Evolutionary conservation across 2,329 filamentous ascomycete species (phyloP).

Genomic region (Furcasterigmium sp.): DNA sequence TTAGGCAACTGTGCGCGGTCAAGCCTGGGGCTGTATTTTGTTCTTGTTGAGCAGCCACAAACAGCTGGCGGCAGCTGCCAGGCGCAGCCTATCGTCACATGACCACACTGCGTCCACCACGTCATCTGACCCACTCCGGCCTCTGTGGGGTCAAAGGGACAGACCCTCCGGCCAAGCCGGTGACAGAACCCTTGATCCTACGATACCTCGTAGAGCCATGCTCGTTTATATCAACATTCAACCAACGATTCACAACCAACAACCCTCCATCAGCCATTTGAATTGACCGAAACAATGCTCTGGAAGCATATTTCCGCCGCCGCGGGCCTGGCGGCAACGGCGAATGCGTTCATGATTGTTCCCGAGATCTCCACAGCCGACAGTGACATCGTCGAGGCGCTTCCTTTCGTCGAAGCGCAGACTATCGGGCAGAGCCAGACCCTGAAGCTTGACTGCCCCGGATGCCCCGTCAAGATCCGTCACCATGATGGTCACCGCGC

Average conservation of each 20-base stretch:
- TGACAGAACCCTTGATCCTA: too few species aligned
- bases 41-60: too few species aligned
- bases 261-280: neutral
- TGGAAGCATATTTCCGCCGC: conserved; percentile 25
- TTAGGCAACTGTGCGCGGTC: too few species aligned
- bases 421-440: conserved; percentile 30
- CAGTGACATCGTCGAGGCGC: conserved; percentile 33
- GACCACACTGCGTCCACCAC: too few species aligned
- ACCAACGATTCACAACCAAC: neutral
- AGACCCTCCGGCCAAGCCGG: too few species aligned
- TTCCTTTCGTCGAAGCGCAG: conserved; percentile 26
- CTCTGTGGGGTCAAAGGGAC: too few species aligned
- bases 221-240: neutral
- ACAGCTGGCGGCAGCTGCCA: too few species aligned
- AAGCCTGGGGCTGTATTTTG: too few species aligned
- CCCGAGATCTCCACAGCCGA: conserved; percentile 40
- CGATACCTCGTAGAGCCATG: too few species aligned
- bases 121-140: too few species aligned
- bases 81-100: too few species aligned
- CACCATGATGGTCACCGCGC: conserved; percentile 18
- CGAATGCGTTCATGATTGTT: conserved; percentile 47
- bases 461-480: conserved; percentile 39
- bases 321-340: conserved; percentile 24
- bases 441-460: conserved; percentile 46
- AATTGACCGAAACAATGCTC: conserved; percentile 20